A percentile compares a stretch with the other conserved stretches of the same genome.
phyloP scores from a whole-genome alignment of 345 rosid genomes.

The Linum lewisii region DNA sequence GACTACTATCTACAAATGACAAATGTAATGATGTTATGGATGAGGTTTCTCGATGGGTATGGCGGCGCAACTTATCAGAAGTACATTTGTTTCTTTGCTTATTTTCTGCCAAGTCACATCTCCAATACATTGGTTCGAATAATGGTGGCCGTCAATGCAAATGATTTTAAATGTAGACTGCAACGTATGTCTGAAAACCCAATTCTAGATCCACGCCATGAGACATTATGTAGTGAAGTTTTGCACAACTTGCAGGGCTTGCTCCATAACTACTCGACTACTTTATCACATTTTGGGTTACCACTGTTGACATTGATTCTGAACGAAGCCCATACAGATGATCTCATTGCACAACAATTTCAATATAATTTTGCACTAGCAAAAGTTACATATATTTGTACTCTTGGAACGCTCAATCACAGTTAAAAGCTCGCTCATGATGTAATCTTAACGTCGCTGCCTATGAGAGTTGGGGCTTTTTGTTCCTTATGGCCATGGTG shows the following conservation, averaged over 20 bases:
- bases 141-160: background rate
- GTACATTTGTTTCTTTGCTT: background rate
- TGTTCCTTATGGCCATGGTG: background rate
- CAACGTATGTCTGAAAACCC: background rate
- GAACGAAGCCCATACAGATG: too few species aligned
- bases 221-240: too few species aligned
- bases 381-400: too few species aligned
- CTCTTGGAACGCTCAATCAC: too few species aligned
- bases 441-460: too few species aligned
- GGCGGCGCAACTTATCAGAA: background rate
- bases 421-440: background rate
- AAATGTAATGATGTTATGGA: background rate
- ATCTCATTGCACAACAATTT: background rate
- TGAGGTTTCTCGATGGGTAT: background rate
- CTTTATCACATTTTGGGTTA: too few species aligned
- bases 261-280: too few species aligned
- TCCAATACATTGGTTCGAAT: background rate
- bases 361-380: background rate
- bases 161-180: background rate
- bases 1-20: background rate
- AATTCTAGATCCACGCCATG: background rate
- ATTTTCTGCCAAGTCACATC: background rate
- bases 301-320: too few species aligned
- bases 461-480: background rate
- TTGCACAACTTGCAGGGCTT: background rate